These are phyloP conservation scores for Vanderwaltozyma yarrowii DNA, from an alignment of 805 yeast species.

Conservation along the genomic window DNA sequence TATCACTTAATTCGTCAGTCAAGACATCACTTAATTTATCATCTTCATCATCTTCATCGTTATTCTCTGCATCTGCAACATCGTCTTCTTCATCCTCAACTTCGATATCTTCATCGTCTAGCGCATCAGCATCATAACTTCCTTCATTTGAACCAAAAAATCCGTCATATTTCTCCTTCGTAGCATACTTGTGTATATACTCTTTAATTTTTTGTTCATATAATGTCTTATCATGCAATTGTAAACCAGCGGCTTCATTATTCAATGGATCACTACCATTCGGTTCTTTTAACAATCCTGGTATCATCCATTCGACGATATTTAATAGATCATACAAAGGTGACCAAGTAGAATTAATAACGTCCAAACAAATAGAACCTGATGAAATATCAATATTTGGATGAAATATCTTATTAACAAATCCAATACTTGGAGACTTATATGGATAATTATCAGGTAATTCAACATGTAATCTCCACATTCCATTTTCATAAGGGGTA, in stretches of 20 bases:
- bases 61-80: conserved; percentile 14
- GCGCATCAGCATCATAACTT: conserved; percentile 16
- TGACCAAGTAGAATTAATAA: conserved; percentile 95
- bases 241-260: conserved; percentile 76
- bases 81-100: conserved; percentile 20
- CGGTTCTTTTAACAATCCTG: conserved; percentile 85
- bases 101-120: conserved; percentile 18
- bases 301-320: conserved; percentile 85
- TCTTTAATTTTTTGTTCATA: conserved; percentile 63
- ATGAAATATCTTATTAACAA: conserved; percentile 82
- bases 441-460: conserved; percentile 93
- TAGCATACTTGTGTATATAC: conserved; percentile 66
- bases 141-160: conserved; percentile 35
- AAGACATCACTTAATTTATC: conserved; percentile 1
- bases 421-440: conserved; percentile 93
- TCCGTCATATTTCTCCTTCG: conserved; percentile 29
- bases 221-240: conserved; percentile 53
- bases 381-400: conserved; percentile 88
- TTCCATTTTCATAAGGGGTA: conserved; percentile 83
- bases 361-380: conserved; percentile 92
- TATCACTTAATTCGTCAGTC: conserved; percentile 24
- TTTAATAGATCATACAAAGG: conserved; percentile 92
- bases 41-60: conserved; percentile 2
- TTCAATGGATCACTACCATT: conserved; percentile 92
- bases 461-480: conserved; percentile 87